phyloP scores from a whole-genome alignment of 1,284 basidiomycete genomes.

The Megacollybia platyphylla region DNA sequence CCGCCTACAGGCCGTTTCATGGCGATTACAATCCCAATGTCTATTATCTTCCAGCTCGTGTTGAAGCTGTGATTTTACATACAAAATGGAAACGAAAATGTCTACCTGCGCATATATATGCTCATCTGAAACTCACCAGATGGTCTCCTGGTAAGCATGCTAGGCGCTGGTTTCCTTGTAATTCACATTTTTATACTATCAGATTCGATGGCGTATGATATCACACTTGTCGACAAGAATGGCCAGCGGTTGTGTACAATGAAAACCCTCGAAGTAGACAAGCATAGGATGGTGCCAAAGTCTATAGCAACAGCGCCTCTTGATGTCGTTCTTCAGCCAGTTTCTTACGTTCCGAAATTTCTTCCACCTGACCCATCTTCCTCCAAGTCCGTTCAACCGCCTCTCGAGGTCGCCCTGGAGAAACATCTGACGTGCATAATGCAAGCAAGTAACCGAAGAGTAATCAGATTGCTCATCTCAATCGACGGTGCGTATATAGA shows the following conservation, averaged over 20 bases:
- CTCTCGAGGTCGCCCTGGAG: too few species aligned
- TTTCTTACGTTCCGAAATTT: too few species aligned
- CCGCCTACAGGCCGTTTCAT: constrained; percentile 14
- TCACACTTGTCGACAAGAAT: constrained; percentile 5
- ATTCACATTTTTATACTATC: background rate
- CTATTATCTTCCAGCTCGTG: constrained; percentile 18
- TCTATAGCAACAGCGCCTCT: too few species aligned
- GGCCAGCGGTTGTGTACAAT: constrained; percentile 1
- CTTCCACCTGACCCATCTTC: too few species aligned
- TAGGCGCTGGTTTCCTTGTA: too few species aligned
- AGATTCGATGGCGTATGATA: constrained; percentile 4
- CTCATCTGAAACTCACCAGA: background rate
- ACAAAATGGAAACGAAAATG: background rate
- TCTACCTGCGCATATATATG: constrained; percentile 2
- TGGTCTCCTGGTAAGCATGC: constrained; percentile 12
- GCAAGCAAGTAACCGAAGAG: too few species aligned
- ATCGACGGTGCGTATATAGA: too few species aligned
- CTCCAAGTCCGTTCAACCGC: too few species aligned
- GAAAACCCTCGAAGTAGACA: constrained; percentile 2
- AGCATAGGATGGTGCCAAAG: background rate
- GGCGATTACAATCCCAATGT: constrained; percentile 11
- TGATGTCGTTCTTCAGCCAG: too few species aligned
- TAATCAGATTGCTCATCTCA: too few species aligned
- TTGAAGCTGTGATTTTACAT: constrained; percentile 8
- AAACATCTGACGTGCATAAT: too few species aligned